A percentile compares a stretch with the other conserved stretches of the same genome.
These are phyloP conservation scores for Colletotrichum echinochloae DNA, from an alignment of 2,329 filamentous ascomycete genomes.

Conservation along the genomic window DNA sequence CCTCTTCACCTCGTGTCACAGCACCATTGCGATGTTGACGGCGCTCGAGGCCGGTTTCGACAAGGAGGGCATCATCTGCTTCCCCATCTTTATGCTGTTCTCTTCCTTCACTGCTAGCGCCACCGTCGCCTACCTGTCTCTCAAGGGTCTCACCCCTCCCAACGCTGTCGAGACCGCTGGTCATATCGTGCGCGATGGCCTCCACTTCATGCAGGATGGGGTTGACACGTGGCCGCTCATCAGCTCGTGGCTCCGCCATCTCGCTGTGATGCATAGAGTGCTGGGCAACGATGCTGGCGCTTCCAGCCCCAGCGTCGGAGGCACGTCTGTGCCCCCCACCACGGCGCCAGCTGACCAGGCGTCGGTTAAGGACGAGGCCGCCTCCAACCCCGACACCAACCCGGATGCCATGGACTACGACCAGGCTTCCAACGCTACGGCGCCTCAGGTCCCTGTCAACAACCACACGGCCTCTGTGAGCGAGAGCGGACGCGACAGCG, in stretches of 20 bases:
- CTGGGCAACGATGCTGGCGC: constrained; percentile 64
- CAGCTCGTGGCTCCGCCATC: constrained; percentile 69
- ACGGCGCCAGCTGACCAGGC: constrained; percentile 47
- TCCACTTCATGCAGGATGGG: constrained; percentile 69
- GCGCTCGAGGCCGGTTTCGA: constrained; percentile 68
- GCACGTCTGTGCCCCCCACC: constrained; percentile 48
- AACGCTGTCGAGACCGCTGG: constrained; percentile 69
- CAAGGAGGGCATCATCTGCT: constrained; percentile 69
- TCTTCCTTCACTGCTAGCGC: constrained; percentile 71
- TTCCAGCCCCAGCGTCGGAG: constrained; percentile 47
- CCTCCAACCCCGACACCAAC: constrained; percentile 67
- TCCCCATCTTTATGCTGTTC: constrained; percentile 74
- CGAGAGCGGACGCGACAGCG: constrained; percentile 61
- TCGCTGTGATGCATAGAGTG: constrained; percentile 72
- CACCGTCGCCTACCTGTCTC: constrained; percentile 71
- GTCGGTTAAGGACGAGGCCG: constrained; percentile 66
- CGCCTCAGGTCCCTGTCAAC: constrained; percentile 47
- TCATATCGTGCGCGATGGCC: constrained; percentile 68
- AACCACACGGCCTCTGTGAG: constrained; percentile 47
- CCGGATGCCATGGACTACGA: constrained; percentile 70
- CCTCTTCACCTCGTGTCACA: constrained; percentile 70
- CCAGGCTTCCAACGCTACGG: constrained; percentile 52
- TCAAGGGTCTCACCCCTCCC: constrained; percentile 68
- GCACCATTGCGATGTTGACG: constrained; percentile 66
- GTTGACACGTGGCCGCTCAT: constrained; percentile 71